phyloP scores from a whole-genome alignment of 805 yeast genomes.

The Yarrowia keelungensis region DNA sequence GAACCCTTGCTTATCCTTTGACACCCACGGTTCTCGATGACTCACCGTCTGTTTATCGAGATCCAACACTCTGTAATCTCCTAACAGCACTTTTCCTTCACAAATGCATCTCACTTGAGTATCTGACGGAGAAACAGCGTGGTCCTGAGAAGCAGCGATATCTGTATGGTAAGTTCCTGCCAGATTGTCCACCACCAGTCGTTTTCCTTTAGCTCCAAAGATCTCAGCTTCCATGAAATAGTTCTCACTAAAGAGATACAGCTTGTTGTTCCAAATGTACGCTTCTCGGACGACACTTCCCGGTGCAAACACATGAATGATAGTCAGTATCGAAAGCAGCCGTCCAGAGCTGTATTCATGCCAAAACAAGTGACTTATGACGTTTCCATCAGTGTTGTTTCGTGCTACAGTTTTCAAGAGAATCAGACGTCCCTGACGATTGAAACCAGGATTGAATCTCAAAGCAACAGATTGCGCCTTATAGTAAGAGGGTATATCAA shows the following conservation, averaged over 20 bases:
- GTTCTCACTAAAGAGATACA: slow-evolving; percentile 21
- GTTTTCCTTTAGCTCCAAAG: neutral
- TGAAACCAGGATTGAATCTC: slow-evolving; percentile 19
- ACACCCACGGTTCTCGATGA: slow-evolving; percentile 14
- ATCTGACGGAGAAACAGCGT: slow-evolving; percentile 18
- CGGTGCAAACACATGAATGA: neutral
- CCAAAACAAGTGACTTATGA: slow-evolving; percentile 24
- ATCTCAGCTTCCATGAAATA: slow-evolving; percentile 20
- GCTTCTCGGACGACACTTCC: slow-evolving; percentile 16
- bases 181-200: neutral
- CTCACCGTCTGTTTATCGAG: slow-evolving; percentile 22
- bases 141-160: slow-evolving; percentile 30
- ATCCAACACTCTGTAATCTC: slow-evolving; percentile 29
- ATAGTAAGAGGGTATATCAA: neutral
- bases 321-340: neutral
- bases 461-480: neutral
- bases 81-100: slow-evolving; percentile 16
- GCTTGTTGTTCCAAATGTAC: slow-evolving; percentile 26
- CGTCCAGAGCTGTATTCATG: neutral
- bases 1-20: neutral
- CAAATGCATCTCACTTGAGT: slow-evolving; percentile 2
- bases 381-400: slow-evolving; percentile 12
- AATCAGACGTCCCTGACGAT: neutral
- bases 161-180: slow-evolving; percentile 23
- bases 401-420: neutral